Conservation (phyloP, 345 rosid genomes). For the Populus deltoides region DNA sequence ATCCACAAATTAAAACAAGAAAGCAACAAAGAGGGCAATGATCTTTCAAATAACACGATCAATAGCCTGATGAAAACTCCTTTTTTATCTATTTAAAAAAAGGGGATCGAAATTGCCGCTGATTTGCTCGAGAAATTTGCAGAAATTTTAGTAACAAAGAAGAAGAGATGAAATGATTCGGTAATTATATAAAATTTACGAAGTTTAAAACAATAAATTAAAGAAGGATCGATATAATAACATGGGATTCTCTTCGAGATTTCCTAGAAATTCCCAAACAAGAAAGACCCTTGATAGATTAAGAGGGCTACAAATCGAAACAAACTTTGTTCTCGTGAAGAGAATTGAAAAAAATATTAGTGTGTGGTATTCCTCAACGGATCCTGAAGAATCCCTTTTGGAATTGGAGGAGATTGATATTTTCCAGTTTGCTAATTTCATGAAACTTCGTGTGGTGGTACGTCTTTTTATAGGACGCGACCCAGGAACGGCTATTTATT, state of each 20-base stretch:
- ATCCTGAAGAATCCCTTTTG: background rate
- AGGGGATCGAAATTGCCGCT: background rate
- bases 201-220: background rate
- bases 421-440: background rate
- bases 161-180: background rate
- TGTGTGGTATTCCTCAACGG: background rate
- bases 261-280: background rate
- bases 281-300: background rate
- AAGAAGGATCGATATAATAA: background rate
- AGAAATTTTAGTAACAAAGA: background rate
- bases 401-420: background rate
- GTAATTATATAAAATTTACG: background rate
- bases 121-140: background rate
- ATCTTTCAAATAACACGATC: constrained; percentile 47
- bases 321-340: background rate
- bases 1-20: background rate
- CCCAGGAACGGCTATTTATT: constrained; percentile 45
- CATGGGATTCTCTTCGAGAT: background rate
- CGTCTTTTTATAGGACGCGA: constrained; percentile 43
- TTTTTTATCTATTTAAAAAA: background rate
- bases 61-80: constrained; percentile 17
- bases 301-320: background rate
- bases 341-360: background rate
- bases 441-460: background rate
- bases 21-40: constrained; percentile 18